A percentile compares a stretch with the other conserved stretches of the same genome.
These are phyloP conservation scores for Leishmania tropica DNA, from an alignment of 208 protist genomes.

Conservation along the genomic window DNA sequence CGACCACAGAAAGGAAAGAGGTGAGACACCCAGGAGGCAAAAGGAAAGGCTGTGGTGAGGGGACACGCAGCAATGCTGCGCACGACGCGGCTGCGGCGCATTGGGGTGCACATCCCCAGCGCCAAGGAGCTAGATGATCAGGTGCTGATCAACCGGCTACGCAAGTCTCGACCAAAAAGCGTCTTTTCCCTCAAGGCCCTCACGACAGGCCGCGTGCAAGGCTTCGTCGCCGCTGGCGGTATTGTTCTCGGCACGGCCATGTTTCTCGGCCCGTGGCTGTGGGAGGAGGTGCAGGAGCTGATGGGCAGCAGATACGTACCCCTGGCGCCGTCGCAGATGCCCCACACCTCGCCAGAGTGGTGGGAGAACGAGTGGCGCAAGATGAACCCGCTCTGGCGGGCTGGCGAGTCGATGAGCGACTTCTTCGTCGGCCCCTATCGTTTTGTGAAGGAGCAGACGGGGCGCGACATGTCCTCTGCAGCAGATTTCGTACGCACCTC, in stretches of 20 bases:
- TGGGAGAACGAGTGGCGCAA: slow-evolving; percentile 93
- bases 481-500: slow-evolving; percentile 41
- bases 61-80: slow-evolving; percentile 17
- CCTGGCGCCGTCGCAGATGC: slow-evolving; percentile 64
- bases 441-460: slow-evolving; percentile 71
- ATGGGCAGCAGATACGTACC: slow-evolving; percentile 70
- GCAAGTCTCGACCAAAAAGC: slow-evolving; percentile 25
- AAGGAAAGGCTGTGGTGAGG: neutral
- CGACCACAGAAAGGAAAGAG: neutral
- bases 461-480: slow-evolving; percentile 74
- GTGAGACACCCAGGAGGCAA: too few relatives aligned
- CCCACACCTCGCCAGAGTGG: slow-evolving; percentile 73
- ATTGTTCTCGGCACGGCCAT: slow-evolving; percentile 69
- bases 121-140: slow-evolving; percentile 51
- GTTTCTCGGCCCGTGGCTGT: slow-evolving; percentile 78
- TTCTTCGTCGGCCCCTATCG: slow-evolving; percentile 74
- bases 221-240: slow-evolving; percentile 60
- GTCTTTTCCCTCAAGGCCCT: slow-evolving; percentile 50
- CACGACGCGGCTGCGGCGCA: slow-evolving; percentile 5
- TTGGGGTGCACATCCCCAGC: slow-evolving; percentile 18
- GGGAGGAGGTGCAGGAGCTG: slow-evolving; percentile 75
- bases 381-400: slow-evolving; percentile 78
- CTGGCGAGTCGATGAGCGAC: slow-evolving; percentile 53
- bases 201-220: slow-evolving; percentile 66
- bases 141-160: slow-evolving; percentile 58